These are phyloP conservation scores for Allomyces arbusculus DNA, from an alignment of 192 early-diverging fungal species.

Conservation along the genomic window DNA sequence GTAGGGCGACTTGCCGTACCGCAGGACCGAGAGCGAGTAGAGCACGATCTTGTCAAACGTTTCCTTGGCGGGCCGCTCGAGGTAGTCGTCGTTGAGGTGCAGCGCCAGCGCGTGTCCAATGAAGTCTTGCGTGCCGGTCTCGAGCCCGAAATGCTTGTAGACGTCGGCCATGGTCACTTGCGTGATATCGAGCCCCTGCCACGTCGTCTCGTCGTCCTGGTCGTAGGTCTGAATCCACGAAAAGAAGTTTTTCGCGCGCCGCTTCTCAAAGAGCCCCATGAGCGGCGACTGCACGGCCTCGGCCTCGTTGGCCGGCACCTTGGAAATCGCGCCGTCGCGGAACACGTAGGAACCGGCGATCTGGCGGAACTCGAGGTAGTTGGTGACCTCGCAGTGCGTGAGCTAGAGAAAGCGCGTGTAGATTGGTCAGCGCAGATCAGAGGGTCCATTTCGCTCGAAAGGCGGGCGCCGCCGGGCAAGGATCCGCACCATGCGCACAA, in stretches of 20 bases:
- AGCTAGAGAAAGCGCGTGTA: too few relatives aligned
- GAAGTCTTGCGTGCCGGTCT: slow-evolving; percentile 88
- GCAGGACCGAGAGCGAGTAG: slow-evolving; percentile 76
- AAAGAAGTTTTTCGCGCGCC: slow-evolving; percentile 79
- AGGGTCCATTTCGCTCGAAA: too few relatives aligned
- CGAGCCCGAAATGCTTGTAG: slow-evolving; percentile 76
- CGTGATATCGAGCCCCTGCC: slow-evolving; percentile 65
- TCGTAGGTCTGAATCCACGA: slow-evolving; percentile 84
- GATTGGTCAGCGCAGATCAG: too few relatives aligned
- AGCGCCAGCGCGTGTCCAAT: slow-evolving; percentile 94
- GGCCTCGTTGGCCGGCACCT: slow-evolving; percentile 75
- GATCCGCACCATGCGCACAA: slow-evolving; percentile 50
- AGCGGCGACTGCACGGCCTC: slow-evolving; percentile 71
- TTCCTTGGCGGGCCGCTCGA: slow-evolving; percentile 49
- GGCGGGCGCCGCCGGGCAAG: too few relatives aligned
- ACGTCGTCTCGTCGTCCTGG: slow-evolving; percentile 58
- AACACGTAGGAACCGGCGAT: slow-evolving; percentile 84
- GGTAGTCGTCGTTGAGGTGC: slow-evolving; percentile 73
- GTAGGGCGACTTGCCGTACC: slow-evolving; percentile 90
- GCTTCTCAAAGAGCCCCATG: slow-evolving; percentile 90
- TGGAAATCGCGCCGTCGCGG: slow-evolving; percentile 72
- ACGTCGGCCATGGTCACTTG: slow-evolving; percentile 52
- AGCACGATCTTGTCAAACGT: slow-evolving; percentile 79
- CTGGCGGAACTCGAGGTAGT: slow-evolving; percentile 93
- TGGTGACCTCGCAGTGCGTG: slow-evolving; percentile 92